Evolutionary conservation across 2,329 filamentous ascomycete species (phyloP).

Genomic region (Hypoxylon sp.): DNA sequence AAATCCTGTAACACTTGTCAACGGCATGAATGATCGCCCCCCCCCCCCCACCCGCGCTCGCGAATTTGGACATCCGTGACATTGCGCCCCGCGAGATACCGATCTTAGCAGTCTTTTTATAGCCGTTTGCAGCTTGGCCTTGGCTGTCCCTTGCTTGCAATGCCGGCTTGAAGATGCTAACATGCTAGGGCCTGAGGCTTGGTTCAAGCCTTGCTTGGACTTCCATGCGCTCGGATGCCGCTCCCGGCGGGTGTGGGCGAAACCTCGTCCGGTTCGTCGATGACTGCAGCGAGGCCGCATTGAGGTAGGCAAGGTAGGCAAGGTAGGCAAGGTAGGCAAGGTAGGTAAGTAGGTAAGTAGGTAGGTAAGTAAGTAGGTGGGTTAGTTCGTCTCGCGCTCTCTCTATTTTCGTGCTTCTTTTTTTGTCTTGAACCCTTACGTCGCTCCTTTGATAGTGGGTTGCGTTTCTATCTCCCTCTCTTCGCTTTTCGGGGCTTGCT

Average conservation of each 20-base stretch:
- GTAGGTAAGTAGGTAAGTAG: background rate
- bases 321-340: too few species aligned
- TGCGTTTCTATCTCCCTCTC: slow-evolving; percentile 19
- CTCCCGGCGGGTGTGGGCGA: slow-evolving; percentile 26
- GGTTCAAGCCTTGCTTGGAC: slow-evolving; percentile 11
- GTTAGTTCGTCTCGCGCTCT: slow-evolving; percentile 11
- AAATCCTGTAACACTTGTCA: slow-evolving; percentile 22
- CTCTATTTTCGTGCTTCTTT: slow-evolving; percentile 16
- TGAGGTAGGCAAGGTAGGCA: too few species aligned
- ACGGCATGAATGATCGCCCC: slow-evolving; percentile 51
- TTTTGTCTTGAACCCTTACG: slow-evolving; percentile 25
- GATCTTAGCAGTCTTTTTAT: background rate
- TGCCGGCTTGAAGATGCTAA: background rate
- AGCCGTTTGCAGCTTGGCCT: background rate
- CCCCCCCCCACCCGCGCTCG: slow-evolving; percentile 19
- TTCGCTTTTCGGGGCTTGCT: slow-evolving; percentile 28
- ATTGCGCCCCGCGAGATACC: slow-evolving; percentile 15
- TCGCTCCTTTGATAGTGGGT: slow-evolving; percentile 42
- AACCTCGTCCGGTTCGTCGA: slow-evolving; percentile 20
- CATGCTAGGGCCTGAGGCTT: background rate
- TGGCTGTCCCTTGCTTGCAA: background rate
- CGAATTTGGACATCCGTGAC: slow-evolving; percentile 22
- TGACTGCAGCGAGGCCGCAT: slow-evolving; percentile 15
- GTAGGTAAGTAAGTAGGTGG: background rate
- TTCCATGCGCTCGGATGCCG: slow-evolving; percentile 26